Base-by-base conservation (phyloP, 1,284 basidiomycete species). In the Ustilago tritici region DNA sequence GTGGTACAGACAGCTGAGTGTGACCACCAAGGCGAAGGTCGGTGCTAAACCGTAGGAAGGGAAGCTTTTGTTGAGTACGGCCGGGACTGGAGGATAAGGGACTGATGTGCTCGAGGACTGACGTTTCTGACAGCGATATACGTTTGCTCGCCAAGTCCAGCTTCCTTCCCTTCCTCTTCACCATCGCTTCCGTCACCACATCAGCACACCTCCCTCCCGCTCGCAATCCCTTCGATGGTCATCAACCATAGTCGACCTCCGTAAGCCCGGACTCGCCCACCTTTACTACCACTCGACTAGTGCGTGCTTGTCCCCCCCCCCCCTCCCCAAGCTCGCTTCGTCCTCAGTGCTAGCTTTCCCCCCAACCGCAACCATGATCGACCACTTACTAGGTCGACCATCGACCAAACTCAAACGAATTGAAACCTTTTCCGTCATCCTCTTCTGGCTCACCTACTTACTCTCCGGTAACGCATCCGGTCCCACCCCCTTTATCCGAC, bases 331-430 rank as follows among this genome's bases (percentile, higher is more conserved):
- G n/a, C 14, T 5, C 19, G 5, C 7, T 19, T 49, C 47, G 47
- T 49, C 47, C 47, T 31, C n/a, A 14, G 49, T 28, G 23, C 23
- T 32, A 49, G 28, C 19, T 23, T 49, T 1, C 23, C 23, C 17
- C 53, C 4, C 11, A 31, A 28, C 41, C 12, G 2, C 40, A 41
- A 65, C 28, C 43, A 84, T 84, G 82, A 80, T 84, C 56, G 82
- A 84, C 58, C 81, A 84, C 46, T 74, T 84, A 2, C 74, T 84
- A 41, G 82, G 82, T 59, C 66, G 82, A 35, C 82, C 82, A 19
- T 84, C 82, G 59, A 82, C 81, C 61, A 55, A 61, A 57, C 74
- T 82, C 63, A 82, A 82, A 54, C 57, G 82, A 19, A 53, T 78
- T 3, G 81, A 84, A 61, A 77, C 82, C 46, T 70, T 82, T 40